Conservation (phyloP, 2,329 filamentous ascomycete genomes). For the Beauveria varroae region DNA sequence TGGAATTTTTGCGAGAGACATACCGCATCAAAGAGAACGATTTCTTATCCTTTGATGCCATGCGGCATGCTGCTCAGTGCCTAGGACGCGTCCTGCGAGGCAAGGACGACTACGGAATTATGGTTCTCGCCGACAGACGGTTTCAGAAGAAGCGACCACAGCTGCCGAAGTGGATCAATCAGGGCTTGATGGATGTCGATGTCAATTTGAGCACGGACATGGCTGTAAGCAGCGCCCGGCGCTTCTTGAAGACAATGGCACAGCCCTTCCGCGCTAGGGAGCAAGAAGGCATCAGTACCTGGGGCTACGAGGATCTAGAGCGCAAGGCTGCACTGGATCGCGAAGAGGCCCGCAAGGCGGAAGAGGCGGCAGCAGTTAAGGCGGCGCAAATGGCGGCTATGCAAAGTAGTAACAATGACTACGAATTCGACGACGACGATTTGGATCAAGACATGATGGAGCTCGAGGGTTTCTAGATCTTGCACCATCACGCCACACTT, state of each 20-base stretch:
- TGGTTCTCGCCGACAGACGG: conserved; percentile 90
- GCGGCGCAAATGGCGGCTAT: conserved; percentile 15
- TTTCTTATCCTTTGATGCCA: conserved; percentile 96
- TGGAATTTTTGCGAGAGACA: conserved; percentile 94
- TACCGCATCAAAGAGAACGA: conserved; percentile 97
- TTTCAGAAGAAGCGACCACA: conserved; percentile 89
- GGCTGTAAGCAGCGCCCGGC: conserved; percentile 81
- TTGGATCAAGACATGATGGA: conserved; percentile 51
- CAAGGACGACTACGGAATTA: conserved; percentile 99
- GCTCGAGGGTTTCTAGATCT: conserved; percentile 24
- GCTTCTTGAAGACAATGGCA: conserved; percentile 85
- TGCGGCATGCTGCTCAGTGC: conserved; percentile 97
- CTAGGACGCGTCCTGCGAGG: conserved; percentile 88
- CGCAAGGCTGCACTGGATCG: conserved; percentile 71
- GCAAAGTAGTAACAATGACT: conserved; percentile 31
- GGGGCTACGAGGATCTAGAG: conserved; percentile 71
- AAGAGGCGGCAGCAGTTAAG: conserved; percentile 31
- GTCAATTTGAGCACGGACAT: conserved; percentile 92
- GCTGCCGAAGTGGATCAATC: conserved; percentile 93
- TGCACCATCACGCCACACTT: not conserved
- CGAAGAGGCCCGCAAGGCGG: conserved; percentile 57
- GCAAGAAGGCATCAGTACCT: conserved; percentile 89
- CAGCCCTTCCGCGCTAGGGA: conserved; percentile 77
- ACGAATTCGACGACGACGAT: conserved; percentile 46
- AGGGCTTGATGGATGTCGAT: conserved; percentile 77